Evolutionary conservation across 768 basidiomycete genomes (phyloP).

Genomic region (Coprinopsis strossmayeri): DNA sequence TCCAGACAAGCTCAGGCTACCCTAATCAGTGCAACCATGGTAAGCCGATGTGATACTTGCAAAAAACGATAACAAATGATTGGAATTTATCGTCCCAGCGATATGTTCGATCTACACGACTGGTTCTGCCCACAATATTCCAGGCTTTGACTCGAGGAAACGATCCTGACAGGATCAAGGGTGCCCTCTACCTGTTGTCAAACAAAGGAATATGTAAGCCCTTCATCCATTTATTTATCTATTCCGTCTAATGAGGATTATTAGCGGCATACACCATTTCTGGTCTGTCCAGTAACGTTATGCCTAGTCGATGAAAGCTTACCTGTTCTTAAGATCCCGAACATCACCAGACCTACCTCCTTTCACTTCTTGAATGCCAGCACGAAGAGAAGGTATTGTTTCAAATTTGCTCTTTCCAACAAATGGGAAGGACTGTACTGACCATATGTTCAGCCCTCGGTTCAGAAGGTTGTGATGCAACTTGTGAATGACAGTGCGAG

Average conservation of each 20-base stretch:
- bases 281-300: conserved; percentile 34
- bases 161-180: conserved; percentile 94
- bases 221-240: conserved; percentile 1
- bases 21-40: conserved; percentile 56
- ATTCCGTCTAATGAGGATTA: neutral
- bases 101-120: conserved; percentile 66
- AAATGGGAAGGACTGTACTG: too few species aligned
- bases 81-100: conserved; percentile 32
- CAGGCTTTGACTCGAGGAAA: conserved; percentile 62
- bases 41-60: too few species aligned
- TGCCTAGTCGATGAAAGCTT: neutral
- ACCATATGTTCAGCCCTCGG: conserved; percentile 47
- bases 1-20: conserved; percentile 63
- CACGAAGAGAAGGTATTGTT: conserved; percentile 84
- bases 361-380: conserved; percentile 66
- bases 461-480: conserved; percentile 62
- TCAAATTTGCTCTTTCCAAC: too few species aligned
- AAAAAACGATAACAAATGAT: too few species aligned
- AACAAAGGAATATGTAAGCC: conserved; percentile 61
- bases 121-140: conserved; percentile 54
- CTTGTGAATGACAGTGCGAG: conserved; percentile 57
- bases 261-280: conserved; percentile 50
- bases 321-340: conserved; percentile 40
- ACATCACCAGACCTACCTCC: conserved; percentile 50
- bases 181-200: conserved; percentile 77